Evolutionary conservation across 768 basidiomycete species (phyloP), one percentile per base, ranked within the genome.

Genomic region (Panellus pusillus): DNA sequence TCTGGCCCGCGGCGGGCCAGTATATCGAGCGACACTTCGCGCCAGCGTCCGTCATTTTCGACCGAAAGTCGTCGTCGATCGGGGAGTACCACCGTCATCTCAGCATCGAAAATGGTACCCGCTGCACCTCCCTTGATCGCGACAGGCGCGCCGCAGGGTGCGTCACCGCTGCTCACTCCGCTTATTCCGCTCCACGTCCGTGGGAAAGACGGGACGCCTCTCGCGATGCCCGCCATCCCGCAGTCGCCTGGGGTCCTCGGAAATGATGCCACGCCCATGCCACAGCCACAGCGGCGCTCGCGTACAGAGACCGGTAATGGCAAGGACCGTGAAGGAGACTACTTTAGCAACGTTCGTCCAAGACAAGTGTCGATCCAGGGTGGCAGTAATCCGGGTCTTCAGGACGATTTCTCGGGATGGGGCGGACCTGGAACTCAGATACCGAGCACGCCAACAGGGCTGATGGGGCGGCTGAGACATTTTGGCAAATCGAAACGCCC

Each of bases 401-500:
- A n/a, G n/a, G 84, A 84, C 15, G 80, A 83, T 31, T 79, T 82
- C 50, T 75, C 79, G 53, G 75, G 76, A 54, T 79, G 74, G 68
- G 45, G 63, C 7, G 70, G 70, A 6, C 70, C 70, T 27, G 69
- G 65, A 7, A 65, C 74, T 6, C 67, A 73, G 24, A 79, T 76
- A 2, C 79, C 82, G 0, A 74, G 62, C 49, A 82, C 80, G 4
- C 82, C 86, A 5, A 69, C 75, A 19, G 80, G 88, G 1, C 69
- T 94, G 49, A 94, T 95, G 80, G 89, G 91, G 0, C 80, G 88
- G 57, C 69, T 94, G 54, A 90, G 86, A 67, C 85, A 73, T 48
- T 81, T 94, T 57, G 87, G 87, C 9, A 89, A 86, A 32, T 32
- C 29, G 68, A 79, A 73, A 47, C 61, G 71, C 42, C 49, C 66